Base-by-base conservation (phyloP, 2,329 filamentous ascomycete species). In the Calonectria pauciramosa region DNA sequence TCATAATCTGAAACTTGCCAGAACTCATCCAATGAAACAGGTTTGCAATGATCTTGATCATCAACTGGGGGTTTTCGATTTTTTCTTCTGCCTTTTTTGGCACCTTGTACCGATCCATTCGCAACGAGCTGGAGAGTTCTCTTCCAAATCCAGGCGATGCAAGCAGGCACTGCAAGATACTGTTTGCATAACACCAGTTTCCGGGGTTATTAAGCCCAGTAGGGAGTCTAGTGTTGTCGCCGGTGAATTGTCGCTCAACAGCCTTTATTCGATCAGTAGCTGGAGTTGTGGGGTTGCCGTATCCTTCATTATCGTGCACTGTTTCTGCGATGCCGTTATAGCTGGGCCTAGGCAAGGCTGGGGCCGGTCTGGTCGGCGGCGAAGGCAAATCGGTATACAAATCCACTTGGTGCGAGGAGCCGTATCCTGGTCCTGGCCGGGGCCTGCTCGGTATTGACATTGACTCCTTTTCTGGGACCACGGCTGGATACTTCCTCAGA, bases 141-240 rank as follows among this genome's bases (percentile, higher is more conserved):
- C 92, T 83, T 85, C 91, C 87, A 90, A 98, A 90, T 86, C 91
- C 85, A 82, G 91, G 82, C 0, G 96, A 96, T 2, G 93, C 93
- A 73, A 94, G 94, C 23, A 98, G 87, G 74, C 94, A 94, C 84
- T 99, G 96, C 32, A 99, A 88, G 0, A 93, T 93, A n/a, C 95
- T 93, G 84, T 98, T 98, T 88, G 97, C 96, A 82, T 98, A 98
- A 83, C 96, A 98, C 77, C 94, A 96, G 60, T 94, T 93, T 1
- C 92, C 91, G 51, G 95, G 94, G 79, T 98, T 98, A 73, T 92
- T 87, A 16, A 98, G 89, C 0, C 96, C 96, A 14, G 95, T 86
- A 49, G 83, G 82, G 49, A 79, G 74, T 47, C 75, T 83, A 34
- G 75, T 60, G 34, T 56, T 75, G 52, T 83, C 80, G 7, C 78